phyloP scores from a whole-genome alignment of 805 yeast species.

The Wilhelminamyces savonicus region DNA sequence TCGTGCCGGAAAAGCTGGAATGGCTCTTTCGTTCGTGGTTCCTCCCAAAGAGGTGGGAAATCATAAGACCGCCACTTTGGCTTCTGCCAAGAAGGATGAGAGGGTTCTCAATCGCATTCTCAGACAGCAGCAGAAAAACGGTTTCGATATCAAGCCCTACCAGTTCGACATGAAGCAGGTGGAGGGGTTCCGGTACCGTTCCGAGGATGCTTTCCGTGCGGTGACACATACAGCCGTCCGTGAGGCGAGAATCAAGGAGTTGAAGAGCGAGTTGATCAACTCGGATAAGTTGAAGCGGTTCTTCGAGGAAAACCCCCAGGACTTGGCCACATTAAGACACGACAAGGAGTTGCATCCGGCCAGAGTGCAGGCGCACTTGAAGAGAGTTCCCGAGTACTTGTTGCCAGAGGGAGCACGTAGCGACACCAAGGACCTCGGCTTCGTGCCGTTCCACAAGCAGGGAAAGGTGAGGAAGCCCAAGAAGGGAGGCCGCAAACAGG shows the following conservation, averaged over 20 bases:
- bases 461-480: conserved; percentile 37
- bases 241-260: conserved; percentile 88
- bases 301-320: conserved; percentile 96
- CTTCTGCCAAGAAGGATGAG: conserved; percentile 77
- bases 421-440: conserved; percentile 51
- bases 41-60: conserved; percentile 80
- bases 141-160: conserved; percentile 77
- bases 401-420: conserved; percentile 73
- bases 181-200: conserved; percentile 92
- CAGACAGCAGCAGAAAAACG: conserved; percentile 67
- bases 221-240: conserved; percentile 85
- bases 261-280: conserved; percentile 78
- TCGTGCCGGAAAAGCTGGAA: conserved; percentile 93
- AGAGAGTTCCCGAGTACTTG: conserved; percentile 87
- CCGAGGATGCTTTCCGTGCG: conserved; percentile 95
- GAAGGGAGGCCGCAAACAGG: conserved; percentile 40
- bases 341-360: conserved; percentile 84
- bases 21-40: conserved; percentile 88
- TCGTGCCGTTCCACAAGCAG: conserved; percentile 64
- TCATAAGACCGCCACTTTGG: conserved; percentile 72
- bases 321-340: conserved; percentile 80
- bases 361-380: conserved; percentile 77
- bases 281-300: conserved; percentile 89
- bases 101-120: conserved; percentile 72
- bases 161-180: conserved; percentile 88